Base-by-base conservation (phyloP, 2,329 filamentous ascomycete genomes). In the Metarhizium robertsii region DNA sequence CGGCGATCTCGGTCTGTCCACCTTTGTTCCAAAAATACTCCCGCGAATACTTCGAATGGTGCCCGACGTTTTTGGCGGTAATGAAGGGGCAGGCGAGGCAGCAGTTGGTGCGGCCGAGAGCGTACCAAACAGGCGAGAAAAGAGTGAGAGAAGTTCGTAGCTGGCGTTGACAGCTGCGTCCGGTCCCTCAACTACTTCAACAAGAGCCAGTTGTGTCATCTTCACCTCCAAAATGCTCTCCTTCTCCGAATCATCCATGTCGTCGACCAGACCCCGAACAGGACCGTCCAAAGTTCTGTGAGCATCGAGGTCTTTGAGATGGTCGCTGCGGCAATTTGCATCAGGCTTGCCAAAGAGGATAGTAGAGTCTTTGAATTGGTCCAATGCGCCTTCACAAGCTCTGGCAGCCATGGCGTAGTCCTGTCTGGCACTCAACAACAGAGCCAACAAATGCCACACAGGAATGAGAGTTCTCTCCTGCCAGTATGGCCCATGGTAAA, bases 211-310 rank as follows among this genome's bases (percentile, higher is more conserved):
- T 65, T 97, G 92, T 11, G 92, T 96, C 83, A 97, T 95, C 69
- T 95, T 95, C 58, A 96, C 85, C 69, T 97, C 89, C n/a, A 99
- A 73, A 46, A 99, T 86, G 51, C 83, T 82, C 68, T 92, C 89
- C 66, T 91, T 95, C 66, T 97, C 92, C 30, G 84, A 83, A 56
- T 85, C 83, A 59, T 90, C 87, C 84, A 96, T 89, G 48, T 88
- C 84, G 61, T 92, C 87, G 1, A 95, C 79, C 50, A 89, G 66
- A 3, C 85, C 83, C 59, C 64, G 68, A 30, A 56, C 57, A 18
- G 62, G 57, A 11, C 66, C 64, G 7, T 61, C 59, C 5, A 60
- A 36, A 25, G 60, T 50, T 3, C 53, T 57, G 49, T 65, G 67
- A 10, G 60, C 60, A 55, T 76, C 77, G 1, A 71, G 74, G 46